Conservation (phyloP, 1,284 basidiomycete species). For the Apiotrichum siamense region DNA sequence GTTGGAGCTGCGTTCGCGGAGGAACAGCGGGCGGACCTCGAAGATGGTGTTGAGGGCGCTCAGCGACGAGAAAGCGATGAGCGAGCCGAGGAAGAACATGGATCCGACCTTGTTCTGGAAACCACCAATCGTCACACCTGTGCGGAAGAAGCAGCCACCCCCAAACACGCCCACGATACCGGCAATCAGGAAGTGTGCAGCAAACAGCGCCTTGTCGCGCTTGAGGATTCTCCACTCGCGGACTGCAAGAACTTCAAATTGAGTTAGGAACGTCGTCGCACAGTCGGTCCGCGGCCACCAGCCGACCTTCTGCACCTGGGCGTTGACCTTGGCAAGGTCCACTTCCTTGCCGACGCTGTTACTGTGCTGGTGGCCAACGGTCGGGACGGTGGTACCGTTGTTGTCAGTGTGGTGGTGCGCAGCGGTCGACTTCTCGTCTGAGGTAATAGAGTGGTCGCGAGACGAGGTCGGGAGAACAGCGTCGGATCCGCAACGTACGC, state of each 20-base stretch:
- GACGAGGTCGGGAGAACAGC: background rate
- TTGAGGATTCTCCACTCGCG: conserved; percentile 76
- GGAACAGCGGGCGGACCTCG: conserved; percentile 70
- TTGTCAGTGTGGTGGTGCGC: background rate
- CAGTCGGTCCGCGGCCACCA: conserved; percentile 18
- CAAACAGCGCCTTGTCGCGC: conserved; percentile 71
- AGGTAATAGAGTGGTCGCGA: background rate
- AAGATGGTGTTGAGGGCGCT: conserved; percentile 81
- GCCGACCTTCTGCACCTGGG: background rate
- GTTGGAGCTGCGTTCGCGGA: conserved; percentile 65
- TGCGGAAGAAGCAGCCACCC: conserved; percentile 79
- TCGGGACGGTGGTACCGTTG: background rate
- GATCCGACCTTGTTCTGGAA: conserved; percentile 86
- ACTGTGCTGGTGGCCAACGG: background rate
- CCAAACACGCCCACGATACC: conserved; percentile 67
- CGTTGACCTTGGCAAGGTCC: conserved; percentile 12
- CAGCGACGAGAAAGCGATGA: conserved; percentile 78
- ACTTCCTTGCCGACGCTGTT: conserved; percentile 2
- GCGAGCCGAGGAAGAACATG: conserved; percentile 79
- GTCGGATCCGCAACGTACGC: conserved; percentile 41
- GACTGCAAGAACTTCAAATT: conserved; percentile 67
- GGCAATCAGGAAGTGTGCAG: conserved; percentile 66
- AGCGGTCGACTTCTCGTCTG: background rate
- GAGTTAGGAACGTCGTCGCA: conserved; percentile 71
- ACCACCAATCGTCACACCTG: conserved; percentile 73